phyloP scores from a whole-genome alignment of 441 rosid genomes.

The Gossypium aridum region DNA sequence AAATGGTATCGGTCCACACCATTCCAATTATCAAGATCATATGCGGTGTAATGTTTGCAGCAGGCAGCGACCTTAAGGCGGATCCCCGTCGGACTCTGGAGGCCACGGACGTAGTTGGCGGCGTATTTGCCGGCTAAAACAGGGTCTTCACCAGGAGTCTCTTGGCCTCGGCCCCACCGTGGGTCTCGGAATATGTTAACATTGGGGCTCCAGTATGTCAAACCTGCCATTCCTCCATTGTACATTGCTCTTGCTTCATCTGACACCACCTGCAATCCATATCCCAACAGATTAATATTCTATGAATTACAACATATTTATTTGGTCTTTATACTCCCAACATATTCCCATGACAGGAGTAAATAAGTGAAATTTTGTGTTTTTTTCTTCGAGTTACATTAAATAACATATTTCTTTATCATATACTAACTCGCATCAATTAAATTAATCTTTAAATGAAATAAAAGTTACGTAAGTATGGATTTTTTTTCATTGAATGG shows the following conservation, averaged over 20 bases:
- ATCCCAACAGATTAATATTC: background rate
- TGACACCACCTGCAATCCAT: slow-evolving; percentile 41
- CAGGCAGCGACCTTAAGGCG: slow-evolving; percentile 70
- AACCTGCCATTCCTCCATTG: slow-evolving; percentile 64
- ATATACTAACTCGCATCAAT: no score
- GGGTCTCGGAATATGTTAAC: slow-evolving; percentile 74
- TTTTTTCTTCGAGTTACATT: no score
- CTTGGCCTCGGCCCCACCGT: slow-evolving; percentile 82
- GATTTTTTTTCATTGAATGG: no score
- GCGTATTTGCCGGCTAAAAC: slow-evolving; percentile 57
- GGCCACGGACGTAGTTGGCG: slow-evolving; percentile 55
- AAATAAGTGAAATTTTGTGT: no score
- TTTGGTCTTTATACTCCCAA: no score
- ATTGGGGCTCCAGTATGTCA: slow-evolving; percentile 74
- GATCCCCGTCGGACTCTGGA: slow-evolving; percentile 42
- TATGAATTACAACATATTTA: background rate
- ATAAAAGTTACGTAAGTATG: no score
- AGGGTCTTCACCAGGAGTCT: slow-evolving; percentile 79
- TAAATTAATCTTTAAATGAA: no score
- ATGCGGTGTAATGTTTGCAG: slow-evolving; percentile 76
- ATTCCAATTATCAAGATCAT: slow-evolving; percentile 73
- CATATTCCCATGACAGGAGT: no score
- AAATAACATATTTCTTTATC: no score
- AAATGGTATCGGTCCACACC: slow-evolving; percentile 68
- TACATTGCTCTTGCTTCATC: slow-evolving; percentile 84